A percentile compares a stretch with the other conserved stretches of the same genome.
phyloP scores from a whole-genome alignment of 345 rosid species.

The Salix brachista region DNA sequence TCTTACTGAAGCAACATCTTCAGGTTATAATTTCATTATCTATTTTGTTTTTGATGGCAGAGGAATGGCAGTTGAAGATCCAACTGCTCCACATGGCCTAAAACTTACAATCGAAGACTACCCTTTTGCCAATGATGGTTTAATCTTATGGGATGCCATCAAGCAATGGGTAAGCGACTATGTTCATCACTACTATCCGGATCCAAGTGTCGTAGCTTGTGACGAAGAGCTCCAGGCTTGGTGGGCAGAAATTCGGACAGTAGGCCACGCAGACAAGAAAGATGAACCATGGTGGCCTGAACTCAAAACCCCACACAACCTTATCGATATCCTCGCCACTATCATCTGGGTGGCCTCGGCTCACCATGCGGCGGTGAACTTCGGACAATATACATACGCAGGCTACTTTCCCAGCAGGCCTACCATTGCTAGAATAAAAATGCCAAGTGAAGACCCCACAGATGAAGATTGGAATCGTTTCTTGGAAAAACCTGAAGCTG shows the following conservation, averaged over 20 bases:
- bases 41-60: slow-evolving; percentile 26
- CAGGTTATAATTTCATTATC: background rate
- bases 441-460: slow-evolving; percentile 50
- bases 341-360: slow-evolving; percentile 73
- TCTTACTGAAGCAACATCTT: background rate
- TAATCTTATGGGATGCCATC: slow-evolving; percentile 69
- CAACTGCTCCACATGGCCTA: slow-evolving; percentile 49
- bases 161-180: slow-evolving; percentile 62
- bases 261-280: slow-evolving; percentile 72
- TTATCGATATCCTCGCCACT: slow-evolving; percentile 53
- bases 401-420: slow-evolving; percentile 69
- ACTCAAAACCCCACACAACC: slow-evolving; percentile 47
- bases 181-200: slow-evolving; percentile 48
- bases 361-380: slow-evolving; percentile 68
- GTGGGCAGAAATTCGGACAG: slow-evolving; percentile 68
- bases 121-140: slow-evolving; percentile 73
- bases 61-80: slow-evolving; percentile 65
- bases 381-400: slow-evolving; percentile 64
- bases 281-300: slow-evolving; percentile 71
- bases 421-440: slow-evolving; percentile 47
- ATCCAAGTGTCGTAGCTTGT: slow-evolving; percentile 35
- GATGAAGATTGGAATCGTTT: slow-evolving; percentile 24
- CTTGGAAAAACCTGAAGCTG: slow-evolving; percentile 48
- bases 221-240: slow-evolving; percentile 63
- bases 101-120: slow-evolving; percentile 60